These are phyloP conservation scores for Chlamydomonas urium DNA, from an alignment of 139 green algal species.

Conservation along the genomic window DNA sequence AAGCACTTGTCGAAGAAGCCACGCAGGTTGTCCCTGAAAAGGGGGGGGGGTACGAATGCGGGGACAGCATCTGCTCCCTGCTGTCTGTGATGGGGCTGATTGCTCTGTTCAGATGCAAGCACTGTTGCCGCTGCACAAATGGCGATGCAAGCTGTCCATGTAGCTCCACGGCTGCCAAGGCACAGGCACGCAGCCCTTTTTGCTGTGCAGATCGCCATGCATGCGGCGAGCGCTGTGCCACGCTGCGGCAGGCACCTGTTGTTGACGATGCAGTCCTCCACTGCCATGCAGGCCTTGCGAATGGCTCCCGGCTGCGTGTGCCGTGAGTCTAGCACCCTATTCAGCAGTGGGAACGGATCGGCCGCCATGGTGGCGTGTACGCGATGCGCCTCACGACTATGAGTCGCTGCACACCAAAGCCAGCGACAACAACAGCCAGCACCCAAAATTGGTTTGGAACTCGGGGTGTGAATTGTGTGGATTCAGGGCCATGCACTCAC, in stretches of 20 bases:
- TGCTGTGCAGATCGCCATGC: background rate
- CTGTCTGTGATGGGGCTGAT: background rate
- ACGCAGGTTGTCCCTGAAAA: slow-evolving; percentile 70
- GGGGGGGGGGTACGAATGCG: background rate
- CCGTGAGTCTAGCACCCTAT: slow-evolving; percentile 25
- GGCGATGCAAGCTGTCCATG: too few relatives aligned
- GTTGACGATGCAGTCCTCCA: slow-evolving; percentile 61
- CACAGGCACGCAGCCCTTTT: too few relatives aligned
- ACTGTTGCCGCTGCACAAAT: background rate
- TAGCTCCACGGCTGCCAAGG: too few relatives aligned
- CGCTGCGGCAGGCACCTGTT: slow-evolving; percentile 45
- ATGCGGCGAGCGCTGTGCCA: background rate
- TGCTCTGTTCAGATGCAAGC: background rate
- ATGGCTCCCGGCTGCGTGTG: slow-evolving; percentile 35
- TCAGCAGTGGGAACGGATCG: slow-evolving; percentile 23
- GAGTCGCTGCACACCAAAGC: too few relatives aligned
- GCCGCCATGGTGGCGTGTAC: background rate
- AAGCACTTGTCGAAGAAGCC: slow-evolving; percentile 83
- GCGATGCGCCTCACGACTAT: too few relatives aligned
- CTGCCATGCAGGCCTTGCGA: slow-evolving; percentile 42
- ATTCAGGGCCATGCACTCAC: too few relatives aligned
- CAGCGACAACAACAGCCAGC: too few relatives aligned
- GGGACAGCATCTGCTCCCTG: background rate
- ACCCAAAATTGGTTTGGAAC: too few relatives aligned
- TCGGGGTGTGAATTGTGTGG: too few relatives aligned